phyloP scores from a whole-genome alignment of 148 eudicot genomes.

The Rhododendron griersonianum region DNA sequence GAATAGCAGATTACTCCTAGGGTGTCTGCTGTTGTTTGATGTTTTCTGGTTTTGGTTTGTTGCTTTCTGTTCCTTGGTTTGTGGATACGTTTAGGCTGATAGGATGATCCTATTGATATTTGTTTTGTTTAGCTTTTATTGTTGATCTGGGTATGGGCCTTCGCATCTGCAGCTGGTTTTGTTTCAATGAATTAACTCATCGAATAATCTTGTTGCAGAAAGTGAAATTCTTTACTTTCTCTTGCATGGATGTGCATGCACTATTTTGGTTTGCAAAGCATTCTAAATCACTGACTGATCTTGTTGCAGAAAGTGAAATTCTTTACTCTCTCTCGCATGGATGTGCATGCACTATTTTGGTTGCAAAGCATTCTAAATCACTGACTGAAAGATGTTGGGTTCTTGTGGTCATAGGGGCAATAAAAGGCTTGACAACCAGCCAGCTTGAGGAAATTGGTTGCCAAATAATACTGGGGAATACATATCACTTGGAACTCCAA shows the following conservation, averaged over 20 bases:
- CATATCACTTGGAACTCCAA: conserved; percentile 86
- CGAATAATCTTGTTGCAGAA: background rate
- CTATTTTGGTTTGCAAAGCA: too few relatives aligned
- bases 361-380: background rate
- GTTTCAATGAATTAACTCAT: background rate
- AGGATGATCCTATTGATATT: background rate
- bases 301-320: background rate
- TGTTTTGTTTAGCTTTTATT: background rate
- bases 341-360: background rate
- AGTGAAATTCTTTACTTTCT: background rate
- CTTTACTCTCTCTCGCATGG: background rate
- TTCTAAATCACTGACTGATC: conserved; percentile 1
- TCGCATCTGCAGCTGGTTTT: background rate
- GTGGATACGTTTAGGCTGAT: background rate
- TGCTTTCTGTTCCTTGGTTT: background rate
- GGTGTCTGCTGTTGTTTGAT: background rate
- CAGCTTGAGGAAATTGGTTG: conserved; percentile 94
- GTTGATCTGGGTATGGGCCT: background rate
- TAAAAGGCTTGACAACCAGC: conserved; percentile 74
- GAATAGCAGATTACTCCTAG: background rate
- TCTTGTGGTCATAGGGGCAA: conserved; percentile 53
- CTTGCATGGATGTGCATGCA: background rate
- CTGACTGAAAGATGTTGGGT: background rate
- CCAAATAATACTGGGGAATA: conserved; percentile 89
- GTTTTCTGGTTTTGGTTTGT: background rate